Base-by-base conservation (phyloP, 495 filamentous ascomycete species). In the Neurospora intermedia region DNA sequence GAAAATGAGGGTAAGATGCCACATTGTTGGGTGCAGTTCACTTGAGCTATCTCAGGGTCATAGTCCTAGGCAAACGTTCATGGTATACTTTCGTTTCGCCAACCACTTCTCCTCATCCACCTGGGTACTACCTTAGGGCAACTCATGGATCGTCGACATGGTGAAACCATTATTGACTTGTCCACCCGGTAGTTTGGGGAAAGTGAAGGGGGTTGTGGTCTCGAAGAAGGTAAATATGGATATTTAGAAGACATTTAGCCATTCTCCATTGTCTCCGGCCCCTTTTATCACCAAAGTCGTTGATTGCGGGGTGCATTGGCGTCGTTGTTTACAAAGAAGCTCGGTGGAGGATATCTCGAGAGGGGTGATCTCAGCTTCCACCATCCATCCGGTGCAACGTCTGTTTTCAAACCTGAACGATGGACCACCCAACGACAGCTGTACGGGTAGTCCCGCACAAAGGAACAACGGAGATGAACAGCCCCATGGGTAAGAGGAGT, bases 341-440 rank as follows among this genome's bases (percentile, higher is more conserved):
- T 77, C 71, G 74, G 73, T 74, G 41, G 35, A 75, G 69, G 43
- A 72, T 75, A 69, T 69, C 74, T 73, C 73, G 74, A 73, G 54
- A 9, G 0, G 0, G 1, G 23, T 62, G 2, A 16, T 31, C 13
- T n/a, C n/a, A n/a, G n/a, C n/a, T 62, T 62, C 54, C 13, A 35
- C 27, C 48, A 31, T 16, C 27, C 35, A 59, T 16, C 27, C 27
- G 23, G 27, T 18, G 5, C 48, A 31, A 31, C 46, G 10, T 23
- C 6, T 18, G 35, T 0, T 62, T 62, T 15, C 6, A 2, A 15
- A 4, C 11, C 23, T 6, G 13, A 62, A 31, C 16, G 2, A 7
- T 16, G 13, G 16, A 31, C 13, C 54, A 20, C 16, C 3, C 48
- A 6, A 62, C 54, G 1, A 27, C 46, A 11, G 27, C 13, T 35